phyloP scores from a whole-genome alignment of 305 asterid genomes.

The Coffea humblotiana region DNA sequence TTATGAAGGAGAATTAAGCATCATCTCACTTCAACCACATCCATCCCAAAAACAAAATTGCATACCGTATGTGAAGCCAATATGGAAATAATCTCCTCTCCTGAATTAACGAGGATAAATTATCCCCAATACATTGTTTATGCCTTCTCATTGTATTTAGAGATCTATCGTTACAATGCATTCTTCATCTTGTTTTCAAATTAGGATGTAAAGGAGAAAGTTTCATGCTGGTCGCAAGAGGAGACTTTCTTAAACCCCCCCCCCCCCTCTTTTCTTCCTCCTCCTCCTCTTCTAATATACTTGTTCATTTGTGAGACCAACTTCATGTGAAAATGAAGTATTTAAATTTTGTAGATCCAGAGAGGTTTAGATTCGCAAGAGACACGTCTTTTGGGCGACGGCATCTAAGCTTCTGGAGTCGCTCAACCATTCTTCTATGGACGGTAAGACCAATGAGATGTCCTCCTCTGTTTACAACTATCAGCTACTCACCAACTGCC shows the following conservation, averaged over 20 bases:
- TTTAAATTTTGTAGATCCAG: slow-evolving; percentile 40
- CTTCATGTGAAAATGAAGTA: background rate
- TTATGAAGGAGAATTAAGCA: no score
- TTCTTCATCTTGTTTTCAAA: background rate
- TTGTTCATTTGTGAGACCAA: background rate
- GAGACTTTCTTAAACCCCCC: background rate
- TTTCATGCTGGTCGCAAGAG: background rate
- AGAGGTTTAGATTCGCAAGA: slow-evolving; percentile 55
- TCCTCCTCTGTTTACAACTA: no score
- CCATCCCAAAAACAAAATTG: no score
- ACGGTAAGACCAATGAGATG: slow-evolving; percentile 29
- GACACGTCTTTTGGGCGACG: slow-evolving; percentile 63
- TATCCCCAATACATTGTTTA: background rate
- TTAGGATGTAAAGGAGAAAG: background rate
- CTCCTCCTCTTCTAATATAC: background rate
- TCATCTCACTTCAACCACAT: no score
- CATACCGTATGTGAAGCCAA: background rate
- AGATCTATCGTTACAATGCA: background rate
- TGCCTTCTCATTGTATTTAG: background rate
- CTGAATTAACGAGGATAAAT: background rate
- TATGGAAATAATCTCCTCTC: no score
- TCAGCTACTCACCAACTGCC: no score
- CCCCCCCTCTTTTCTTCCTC: no score
- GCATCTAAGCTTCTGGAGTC: slow-evolving; percentile 56
- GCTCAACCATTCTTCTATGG: slow-evolving; percentile 43